Conservation (phyloP, 305 asterid genomes). For the Coffea humblotiana region DNA sequence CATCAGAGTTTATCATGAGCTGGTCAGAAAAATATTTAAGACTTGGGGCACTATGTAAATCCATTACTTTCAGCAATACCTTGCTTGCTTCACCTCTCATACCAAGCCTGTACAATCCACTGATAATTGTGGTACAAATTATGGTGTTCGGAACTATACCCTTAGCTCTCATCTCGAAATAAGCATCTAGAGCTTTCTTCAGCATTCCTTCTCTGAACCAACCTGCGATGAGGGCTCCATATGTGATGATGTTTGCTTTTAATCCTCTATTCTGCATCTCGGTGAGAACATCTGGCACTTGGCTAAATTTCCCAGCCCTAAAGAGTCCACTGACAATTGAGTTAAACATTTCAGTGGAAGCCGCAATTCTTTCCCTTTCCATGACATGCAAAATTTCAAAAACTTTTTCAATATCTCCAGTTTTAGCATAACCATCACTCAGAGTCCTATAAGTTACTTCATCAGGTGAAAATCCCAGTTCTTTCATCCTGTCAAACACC, state of each 20-base stretch:
- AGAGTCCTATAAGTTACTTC: conserved; percentile 66
- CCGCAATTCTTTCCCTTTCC: conserved; percentile 53
- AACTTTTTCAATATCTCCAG: conserved; percentile 60
- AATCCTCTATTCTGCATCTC: conserved; percentile 60
- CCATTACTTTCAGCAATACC: conserved; percentile 62
- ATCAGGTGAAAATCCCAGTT: conserved; percentile 57
- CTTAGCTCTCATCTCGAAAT: conserved; percentile 71
- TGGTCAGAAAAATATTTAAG: conserved; percentile 44
- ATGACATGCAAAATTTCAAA: conserved; percentile 46
- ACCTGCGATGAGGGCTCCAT: conserved; percentile 79
- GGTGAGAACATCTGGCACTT: conserved; percentile 43
- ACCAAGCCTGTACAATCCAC: conserved; percentile 71
- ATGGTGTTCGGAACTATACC: conserved; percentile 65
- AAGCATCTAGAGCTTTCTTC: conserved; percentile 67
- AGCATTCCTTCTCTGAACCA: conserved; percentile 72
- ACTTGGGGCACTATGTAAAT: conserved; percentile 45
- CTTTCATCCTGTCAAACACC: conserved; percentile 61
- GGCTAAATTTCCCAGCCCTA: conserved; percentile 47
- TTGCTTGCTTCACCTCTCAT: conserved; percentile 57
- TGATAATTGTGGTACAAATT: conserved; percentile 65
- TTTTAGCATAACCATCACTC: conserved; percentile 74
- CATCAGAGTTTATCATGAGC: conserved; percentile 27
- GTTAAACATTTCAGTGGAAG: conserved; percentile 75
- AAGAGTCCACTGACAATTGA: conserved; percentile 73
- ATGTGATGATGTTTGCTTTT: conserved; percentile 59